Evolutionary conservation across 148 eudicot species (phyloP), one percentile per base, ranked within the genome.

Genomic region (Chenopodium album): DNA sequence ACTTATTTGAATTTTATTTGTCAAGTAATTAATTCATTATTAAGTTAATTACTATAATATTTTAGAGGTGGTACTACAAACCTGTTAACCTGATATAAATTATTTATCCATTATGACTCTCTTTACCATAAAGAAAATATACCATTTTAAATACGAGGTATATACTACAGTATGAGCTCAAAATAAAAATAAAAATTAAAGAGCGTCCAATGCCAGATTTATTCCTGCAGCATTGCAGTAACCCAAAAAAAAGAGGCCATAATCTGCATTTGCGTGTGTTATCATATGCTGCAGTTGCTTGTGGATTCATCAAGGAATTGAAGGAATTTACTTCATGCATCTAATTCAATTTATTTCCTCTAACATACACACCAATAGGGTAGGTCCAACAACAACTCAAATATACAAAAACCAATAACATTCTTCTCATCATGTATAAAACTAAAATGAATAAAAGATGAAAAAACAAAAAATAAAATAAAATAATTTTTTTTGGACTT

Each of bases 251-350:
- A 14, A 48, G 10, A 74, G 59, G 77, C 77, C 23, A 14, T 23
- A 65, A 62, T 63, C 52, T 62, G 60, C 65, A 69, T 48, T 79
- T 75, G 74, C 83, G 67, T 81, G 79, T 67, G 83, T 65, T 65
- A 65, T 52, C 73, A 64, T 82, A 76, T 68, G 66, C 76, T 81
- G 73, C 75, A 68, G 75, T 75, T 75, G 48, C 79, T 69, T 82
- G 80, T 68, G 84, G 68, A 76, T 82, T 82, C 69, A 82, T 67
- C 84, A 67, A 68, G 82, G 64, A 76, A 75, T 54, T 4, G 54
- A 41, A 64, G 12, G 46, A 74, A 76, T 50, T 81, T 67, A 68
- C 79, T 82, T 34, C 16, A 65, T 75, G 31, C 23, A 26, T 60
- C 77, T 60, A 74, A 80, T 62, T 73, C 3, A 44, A 66, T 75